phyloP scores from a whole-genome alignment of 768 basidiomycete genomes.

The Termitomyces sp. region DNA sequence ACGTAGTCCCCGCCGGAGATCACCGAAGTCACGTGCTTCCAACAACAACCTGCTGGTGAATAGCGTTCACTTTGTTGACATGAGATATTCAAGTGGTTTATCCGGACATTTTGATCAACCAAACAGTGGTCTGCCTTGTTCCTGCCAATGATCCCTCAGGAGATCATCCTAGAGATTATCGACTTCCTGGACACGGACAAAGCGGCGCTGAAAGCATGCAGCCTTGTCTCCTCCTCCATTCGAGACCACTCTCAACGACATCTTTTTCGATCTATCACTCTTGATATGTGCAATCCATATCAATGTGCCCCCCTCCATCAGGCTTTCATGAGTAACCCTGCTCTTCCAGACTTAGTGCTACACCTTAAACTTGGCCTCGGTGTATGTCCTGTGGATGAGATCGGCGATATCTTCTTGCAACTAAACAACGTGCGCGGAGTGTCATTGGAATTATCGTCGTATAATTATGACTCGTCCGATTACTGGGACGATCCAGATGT shows the following conservation, averaged over 20 bases:
- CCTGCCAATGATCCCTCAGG: neutral
- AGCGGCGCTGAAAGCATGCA: neutral
- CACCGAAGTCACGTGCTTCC: too few relatives aligned
- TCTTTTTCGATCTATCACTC: neutral
- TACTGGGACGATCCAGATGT: too few relatives aligned
- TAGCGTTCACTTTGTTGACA: too few relatives aligned
- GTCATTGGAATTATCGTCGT: neutral
- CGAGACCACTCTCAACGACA: neutral
- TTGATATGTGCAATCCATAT: neutral
- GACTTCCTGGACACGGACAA: neutral
- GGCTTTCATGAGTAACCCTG: neutral
- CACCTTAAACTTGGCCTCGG: neutral
- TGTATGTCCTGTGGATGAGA: neutral
- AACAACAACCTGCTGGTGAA: too few relatives aligned
- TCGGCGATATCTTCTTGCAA: neutral
- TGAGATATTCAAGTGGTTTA: too few relatives aligned
- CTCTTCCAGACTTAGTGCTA: neutral
- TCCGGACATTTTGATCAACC: too few relatives aligned
- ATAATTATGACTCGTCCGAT: too few relatives aligned
- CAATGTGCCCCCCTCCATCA: neutral
- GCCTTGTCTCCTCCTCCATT: neutral
- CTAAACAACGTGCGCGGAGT: neutral
- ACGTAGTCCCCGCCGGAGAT: too few relatives aligned
- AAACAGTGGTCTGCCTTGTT: too few relatives aligned
- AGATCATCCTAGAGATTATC: neutral